Percentiles rank a stretch among this genome's conserved stretches.
Conservation (phyloP, 306 rosid genomes). For the Glycine latifolia region DNA sequence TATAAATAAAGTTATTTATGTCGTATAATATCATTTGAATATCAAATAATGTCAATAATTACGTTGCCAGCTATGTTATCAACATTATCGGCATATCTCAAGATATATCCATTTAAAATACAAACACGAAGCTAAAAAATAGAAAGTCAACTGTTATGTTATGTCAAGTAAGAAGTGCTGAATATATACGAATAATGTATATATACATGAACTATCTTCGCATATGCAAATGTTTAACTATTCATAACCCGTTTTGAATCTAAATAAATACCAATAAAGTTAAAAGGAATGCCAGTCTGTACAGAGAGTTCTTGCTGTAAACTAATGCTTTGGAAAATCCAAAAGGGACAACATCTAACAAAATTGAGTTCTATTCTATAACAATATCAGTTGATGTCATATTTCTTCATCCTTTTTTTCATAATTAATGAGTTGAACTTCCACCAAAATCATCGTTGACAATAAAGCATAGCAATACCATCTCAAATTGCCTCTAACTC, state of each 20-base stretch:
- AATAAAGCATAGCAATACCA: slow-evolving; percentile 17
- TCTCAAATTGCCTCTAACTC: slow-evolving; percentile 60
- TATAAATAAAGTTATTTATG: not conserved
- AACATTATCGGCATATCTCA: not conserved
- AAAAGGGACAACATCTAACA: not conserved
- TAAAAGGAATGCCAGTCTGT: slow-evolving; percentile 24
- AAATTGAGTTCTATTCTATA: slow-evolving; percentile 34
- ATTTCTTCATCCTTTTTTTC: not conserved
- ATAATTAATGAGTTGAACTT: slow-evolving; percentile 25
- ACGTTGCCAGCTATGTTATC: slow-evolving; percentile 2
- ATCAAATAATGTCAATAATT: not conserved
- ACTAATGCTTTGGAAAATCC: slow-evolving; percentile 38
- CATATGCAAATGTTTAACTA: not conserved
- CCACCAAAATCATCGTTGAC: not conserved
- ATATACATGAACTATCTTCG: not conserved
- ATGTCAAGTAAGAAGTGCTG: not conserved
- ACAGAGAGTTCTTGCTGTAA: slow-evolving; percentile 27
- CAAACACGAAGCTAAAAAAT: not conserved
- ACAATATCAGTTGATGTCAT: not conserved
- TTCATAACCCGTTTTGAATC: slow-evolving; percentile 2
- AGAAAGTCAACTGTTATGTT: not conserved
- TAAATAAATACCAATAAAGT: slow-evolving; percentile 18
- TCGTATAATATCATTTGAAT: too few relatives aligned
- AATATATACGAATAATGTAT: not conserved
- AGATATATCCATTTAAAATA: slow-evolving; percentile 3